Evolutionary conservation across 129 eudicot species (phyloP).

Genomic region (Sambucus nigra): DNA sequence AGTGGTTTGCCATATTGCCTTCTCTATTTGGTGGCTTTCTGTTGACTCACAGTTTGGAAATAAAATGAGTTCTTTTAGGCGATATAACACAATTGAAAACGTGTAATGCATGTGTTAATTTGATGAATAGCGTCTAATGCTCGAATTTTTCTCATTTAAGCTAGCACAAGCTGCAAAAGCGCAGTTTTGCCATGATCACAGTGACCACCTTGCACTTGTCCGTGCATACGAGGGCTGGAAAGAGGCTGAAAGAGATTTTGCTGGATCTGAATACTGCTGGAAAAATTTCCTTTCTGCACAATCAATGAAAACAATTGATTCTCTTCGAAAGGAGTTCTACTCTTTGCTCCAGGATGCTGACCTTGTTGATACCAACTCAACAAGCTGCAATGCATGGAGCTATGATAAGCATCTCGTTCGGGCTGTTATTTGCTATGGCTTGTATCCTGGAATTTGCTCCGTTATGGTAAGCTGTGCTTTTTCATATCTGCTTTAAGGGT

Average conservation of each 20-base stretch:
- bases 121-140: neutral
- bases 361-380: conserved; percentile 57
- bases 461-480: conserved; percentile 53
- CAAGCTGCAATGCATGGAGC: conserved; percentile 57
- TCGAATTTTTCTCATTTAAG: conserved; percentile 29
- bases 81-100: neutral
- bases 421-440: conserved; percentile 84
- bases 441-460: conserved; percentile 95
- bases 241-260: conserved; percentile 54
- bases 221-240: conserved; percentile 94
- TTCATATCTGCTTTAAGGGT: no score
- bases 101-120: conserved; percentile 8
- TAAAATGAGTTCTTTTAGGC: neutral
- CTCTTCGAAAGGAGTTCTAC: conserved; percentile 72
- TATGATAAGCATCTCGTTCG: conserved; percentile 74
- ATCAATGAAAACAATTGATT: conserved; percentile 90
- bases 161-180: conserved; percentile 94
- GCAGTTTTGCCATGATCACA: conserved; percentile 61
- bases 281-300: conserved; percentile 83
- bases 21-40: no score
- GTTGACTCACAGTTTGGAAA: no score
- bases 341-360: conserved; percentile 58
- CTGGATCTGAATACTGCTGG: conserved; percentile 84
- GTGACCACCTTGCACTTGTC: conserved; percentile 93
- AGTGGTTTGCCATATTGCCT: no score